These are phyloP conservation scores for Ensete ventricosum DNA, from an alignment of 176 grass and related monocot species.

Conservation along the genomic window DNA sequence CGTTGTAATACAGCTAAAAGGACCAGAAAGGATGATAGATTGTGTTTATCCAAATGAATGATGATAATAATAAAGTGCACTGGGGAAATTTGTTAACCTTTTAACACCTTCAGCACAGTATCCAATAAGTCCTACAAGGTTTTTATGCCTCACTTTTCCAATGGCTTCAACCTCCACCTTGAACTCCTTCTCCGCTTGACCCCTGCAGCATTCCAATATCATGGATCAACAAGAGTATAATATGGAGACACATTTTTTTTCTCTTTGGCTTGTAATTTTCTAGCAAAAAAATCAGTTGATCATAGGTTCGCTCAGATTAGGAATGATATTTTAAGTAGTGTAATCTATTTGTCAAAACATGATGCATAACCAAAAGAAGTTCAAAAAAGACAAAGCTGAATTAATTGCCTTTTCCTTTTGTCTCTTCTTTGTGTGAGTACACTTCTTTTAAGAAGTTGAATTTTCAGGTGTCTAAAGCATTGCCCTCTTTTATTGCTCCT, in stretches of 20 bases:
- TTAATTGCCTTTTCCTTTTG: too few species aligned
- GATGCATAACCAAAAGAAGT: too few species aligned
- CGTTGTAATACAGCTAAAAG: conserved; percentile 8
- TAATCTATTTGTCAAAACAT: too few species aligned
- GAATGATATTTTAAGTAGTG: too few species aligned
- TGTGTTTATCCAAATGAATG: too few species aligned
- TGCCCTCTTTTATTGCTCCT: too few species aligned
- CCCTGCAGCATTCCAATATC: conserved; percentile 30
- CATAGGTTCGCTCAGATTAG: too few species aligned
- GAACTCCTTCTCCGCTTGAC: conserved; percentile 97
- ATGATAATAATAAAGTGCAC: neutral
- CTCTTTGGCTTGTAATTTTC: neutral
- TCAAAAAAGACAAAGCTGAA: too few species aligned
- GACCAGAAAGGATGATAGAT: too few species aligned
- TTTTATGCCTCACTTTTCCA: conserved; percentile 91
- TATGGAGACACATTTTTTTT: neutral
- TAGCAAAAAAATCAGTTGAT: too few species aligned
- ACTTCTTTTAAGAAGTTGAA: too few species aligned
- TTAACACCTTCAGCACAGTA: conserved; percentile 84
- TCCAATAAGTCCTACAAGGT: conserved; percentile 78
- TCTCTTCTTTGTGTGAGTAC: too few species aligned
- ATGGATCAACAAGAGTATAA: neutral
- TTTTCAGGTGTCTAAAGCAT: neutral
- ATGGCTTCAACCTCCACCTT: conserved; percentile 97
- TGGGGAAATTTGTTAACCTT: conserved; percentile 43